A percentile compares a stretch with the other conserved stretches of the same genome.
These are phyloP conservation scores for Lachnellula occidentalis DNA, from an alignment of 2,329 filamentous ascomycete genomes.

Conservation along the genomic window DNA sequence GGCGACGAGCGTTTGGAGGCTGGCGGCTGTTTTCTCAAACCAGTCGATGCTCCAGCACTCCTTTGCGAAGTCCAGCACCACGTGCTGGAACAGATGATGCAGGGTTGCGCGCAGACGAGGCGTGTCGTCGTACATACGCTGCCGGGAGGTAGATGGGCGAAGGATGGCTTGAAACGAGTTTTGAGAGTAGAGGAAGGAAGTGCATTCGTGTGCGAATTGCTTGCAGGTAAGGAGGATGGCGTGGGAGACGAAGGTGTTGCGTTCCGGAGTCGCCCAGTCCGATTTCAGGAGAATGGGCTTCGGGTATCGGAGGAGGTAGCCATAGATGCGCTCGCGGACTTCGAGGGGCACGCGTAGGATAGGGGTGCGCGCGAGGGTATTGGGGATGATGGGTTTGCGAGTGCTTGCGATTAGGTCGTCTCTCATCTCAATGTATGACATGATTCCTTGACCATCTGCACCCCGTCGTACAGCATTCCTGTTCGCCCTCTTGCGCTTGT, in stretches of 20 bases:
- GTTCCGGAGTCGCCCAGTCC: constrained; percentile 20
- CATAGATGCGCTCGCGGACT: constrained; percentile 24
- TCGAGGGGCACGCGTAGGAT: constrained; percentile 22
- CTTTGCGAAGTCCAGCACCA: constrained; percentile 18
- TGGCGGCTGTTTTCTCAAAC: constrained; percentile 13
- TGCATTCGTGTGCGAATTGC: constrained; percentile 20
- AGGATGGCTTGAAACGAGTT: constrained; percentile 24
- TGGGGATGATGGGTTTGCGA: constrained; percentile 4
- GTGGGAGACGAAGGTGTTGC: constrained; percentile 6
- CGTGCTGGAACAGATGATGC: constrained; percentile 13
- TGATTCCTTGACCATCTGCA: neutral
- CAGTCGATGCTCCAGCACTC: constrained; percentile 17
- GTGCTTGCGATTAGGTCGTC: neutral
- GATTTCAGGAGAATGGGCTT: constrained; percentile 22
- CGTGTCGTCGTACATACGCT: neutral
- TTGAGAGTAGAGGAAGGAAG: constrained; percentile 21
- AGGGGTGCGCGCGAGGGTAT: constrained; percentile 10
- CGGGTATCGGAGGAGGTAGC: constrained; percentile 15
- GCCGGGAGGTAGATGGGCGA: neutral
- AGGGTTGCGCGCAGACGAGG: neutral
- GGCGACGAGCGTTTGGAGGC: constrained; percentile 15
- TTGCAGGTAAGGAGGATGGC: constrained; percentile 20
- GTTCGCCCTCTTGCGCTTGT: neutral
- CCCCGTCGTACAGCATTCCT: neutral
- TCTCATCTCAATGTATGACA: neutral